Conservation (phyloP, 768 basidiomycete species). For the Postia placenta region DNA sequence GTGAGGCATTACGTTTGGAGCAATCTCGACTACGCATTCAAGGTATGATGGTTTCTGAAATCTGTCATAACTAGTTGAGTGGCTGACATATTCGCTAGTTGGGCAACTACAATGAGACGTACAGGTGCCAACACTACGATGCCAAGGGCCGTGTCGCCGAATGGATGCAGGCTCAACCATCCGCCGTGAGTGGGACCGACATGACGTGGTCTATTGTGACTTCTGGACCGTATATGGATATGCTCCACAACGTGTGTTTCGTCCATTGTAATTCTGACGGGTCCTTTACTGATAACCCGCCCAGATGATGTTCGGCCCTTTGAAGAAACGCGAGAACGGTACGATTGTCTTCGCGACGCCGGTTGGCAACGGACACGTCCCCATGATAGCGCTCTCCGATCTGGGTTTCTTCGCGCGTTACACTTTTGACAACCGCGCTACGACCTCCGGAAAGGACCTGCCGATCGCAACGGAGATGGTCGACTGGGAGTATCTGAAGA, state of each 20-base stretch:
- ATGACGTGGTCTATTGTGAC: slow-evolving; percentile 10
- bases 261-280: neutral
- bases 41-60: slow-evolving; percentile 22
- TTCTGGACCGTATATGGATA: slow-evolving; percentile 6
- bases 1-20: slow-evolving; percentile 37
- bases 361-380: slow-evolving; percentile 23
- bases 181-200: slow-evolving; percentile 5
- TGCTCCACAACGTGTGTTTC: slow-evolving; percentile 2
- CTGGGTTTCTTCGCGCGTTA: slow-evolving; percentile 26
- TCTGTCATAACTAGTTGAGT: neutral
- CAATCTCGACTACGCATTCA: slow-evolving; percentile 34
- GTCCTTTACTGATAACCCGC: neutral
- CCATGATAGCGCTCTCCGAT: slow-evolving; percentile 26
- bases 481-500: slow-evolving; percentile 19
- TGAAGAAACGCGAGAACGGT: slow-evolving; percentile 21
- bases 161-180: slow-evolving; percentile 30
- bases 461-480: slow-evolving; percentile 21
- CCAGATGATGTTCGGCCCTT: slow-evolving; percentile 16
- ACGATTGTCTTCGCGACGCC: slow-evolving; percentile 24
- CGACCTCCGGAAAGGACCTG: slow-evolving; percentile 20
- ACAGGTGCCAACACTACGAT: slow-evolving; percentile 34
- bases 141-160: slow-evolving; percentile 37
- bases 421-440: slow-evolving; percentile 24
- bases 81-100: slow-evolving; percentile 7
- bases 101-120: slow-evolving; percentile 21